Conservation (phyloP, 2,329 filamentous ascomycete genomes). For the Aspergillus ochraceoroseus region DNA sequence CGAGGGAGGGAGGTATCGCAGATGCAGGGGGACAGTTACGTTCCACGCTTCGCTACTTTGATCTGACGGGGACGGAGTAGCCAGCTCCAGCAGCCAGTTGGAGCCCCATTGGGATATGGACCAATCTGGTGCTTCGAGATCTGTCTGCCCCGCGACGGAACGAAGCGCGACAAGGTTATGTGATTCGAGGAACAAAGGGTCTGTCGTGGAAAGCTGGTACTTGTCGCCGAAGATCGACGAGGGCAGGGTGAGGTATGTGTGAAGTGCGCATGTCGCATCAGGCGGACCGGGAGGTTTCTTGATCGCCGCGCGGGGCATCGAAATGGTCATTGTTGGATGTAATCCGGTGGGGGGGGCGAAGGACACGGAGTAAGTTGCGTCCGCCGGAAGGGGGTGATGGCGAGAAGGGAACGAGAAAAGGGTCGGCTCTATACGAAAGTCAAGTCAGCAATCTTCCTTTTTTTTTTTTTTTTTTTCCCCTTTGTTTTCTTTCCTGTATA, state of each 20-base stretch:
- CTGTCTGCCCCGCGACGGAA: conserved; percentile 68
- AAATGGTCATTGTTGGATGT: conserved; percentile 72
- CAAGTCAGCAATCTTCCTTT: no score
- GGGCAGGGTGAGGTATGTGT: conserved; percentile 79
- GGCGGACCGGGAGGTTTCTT: conserved; percentile 46
- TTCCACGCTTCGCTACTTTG: conserved; percentile 27
- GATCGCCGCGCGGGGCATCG: conserved; percentile 50
- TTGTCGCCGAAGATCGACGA: conserved; percentile 77
- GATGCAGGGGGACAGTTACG: conserved; percentile 67
- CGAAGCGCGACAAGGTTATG: conserved; percentile 69
- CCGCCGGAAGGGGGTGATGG: conserved; percentile 56
- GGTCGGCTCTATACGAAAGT: conserved; percentile 54
- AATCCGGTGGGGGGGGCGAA: conserved; percentile 73
- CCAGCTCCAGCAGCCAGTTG: conserved; percentile 68
- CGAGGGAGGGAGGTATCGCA: conserved; percentile 70
- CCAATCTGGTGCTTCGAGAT: conserved; percentile 88
- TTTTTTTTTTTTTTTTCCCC: no score
- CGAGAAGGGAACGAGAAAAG: conserved; percentile 80
- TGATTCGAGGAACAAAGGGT: conserved; percentile 67
- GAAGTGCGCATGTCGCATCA: conserved; percentile 62
- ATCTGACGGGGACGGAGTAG: conserved; percentile 44
- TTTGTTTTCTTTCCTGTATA: not conserved
- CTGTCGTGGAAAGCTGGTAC: conserved; percentile 64
- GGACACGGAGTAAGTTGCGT: conserved; percentile 55
- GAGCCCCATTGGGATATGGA: conserved; percentile 73